Conservation (phyloP, 768 basidiomycete genomes). For the Phanerochaete carnosa region DNA sequence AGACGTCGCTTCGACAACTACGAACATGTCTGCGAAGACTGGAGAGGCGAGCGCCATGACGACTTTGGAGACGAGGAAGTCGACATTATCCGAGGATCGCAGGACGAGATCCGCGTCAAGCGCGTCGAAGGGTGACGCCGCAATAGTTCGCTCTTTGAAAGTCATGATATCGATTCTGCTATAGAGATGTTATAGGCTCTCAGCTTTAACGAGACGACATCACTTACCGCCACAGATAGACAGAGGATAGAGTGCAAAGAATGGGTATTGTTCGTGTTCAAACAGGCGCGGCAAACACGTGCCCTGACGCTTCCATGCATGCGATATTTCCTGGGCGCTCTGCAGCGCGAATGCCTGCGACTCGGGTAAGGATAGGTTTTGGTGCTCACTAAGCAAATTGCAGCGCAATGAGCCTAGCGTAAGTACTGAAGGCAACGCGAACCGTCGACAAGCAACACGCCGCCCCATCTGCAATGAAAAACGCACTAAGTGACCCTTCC, state of each 20-base stretch:
- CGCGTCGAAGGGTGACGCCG: slow-evolving; percentile 6
- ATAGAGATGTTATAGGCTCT: too few species aligned
- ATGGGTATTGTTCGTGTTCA: background rate
- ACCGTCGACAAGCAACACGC: too few species aligned
- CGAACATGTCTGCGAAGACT: slow-evolving; percentile 35
- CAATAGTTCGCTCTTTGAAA: background rate
- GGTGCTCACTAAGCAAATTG: too few species aligned
- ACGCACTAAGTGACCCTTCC: too few species aligned
- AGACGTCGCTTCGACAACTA: background rate
- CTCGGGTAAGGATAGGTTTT: too few species aligned
- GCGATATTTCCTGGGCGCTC: too few species aligned
- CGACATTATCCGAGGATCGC: slow-evolving; percentile 46
- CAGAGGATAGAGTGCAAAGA: background rate
- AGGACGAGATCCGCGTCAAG: slow-evolving; percentile 43
- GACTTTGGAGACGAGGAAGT: slow-evolving; percentile 50
- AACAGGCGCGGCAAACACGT: background rate
- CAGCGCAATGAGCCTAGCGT: too few species aligned
- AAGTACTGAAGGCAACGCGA: too few species aligned
- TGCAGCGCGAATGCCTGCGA: too few species aligned
- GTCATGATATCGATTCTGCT: background rate
- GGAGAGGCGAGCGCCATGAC: slow-evolving; percentile 56
- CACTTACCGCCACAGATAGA: too few species aligned
- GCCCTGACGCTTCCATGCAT: background rate
- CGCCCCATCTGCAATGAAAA: too few species aligned
- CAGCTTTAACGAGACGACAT: too few species aligned